These are phyloP conservation scores for Saccharomyces hybrid DNA, from an alignment of 1,139 yeast species.

Conservation along the genomic window DNA sequence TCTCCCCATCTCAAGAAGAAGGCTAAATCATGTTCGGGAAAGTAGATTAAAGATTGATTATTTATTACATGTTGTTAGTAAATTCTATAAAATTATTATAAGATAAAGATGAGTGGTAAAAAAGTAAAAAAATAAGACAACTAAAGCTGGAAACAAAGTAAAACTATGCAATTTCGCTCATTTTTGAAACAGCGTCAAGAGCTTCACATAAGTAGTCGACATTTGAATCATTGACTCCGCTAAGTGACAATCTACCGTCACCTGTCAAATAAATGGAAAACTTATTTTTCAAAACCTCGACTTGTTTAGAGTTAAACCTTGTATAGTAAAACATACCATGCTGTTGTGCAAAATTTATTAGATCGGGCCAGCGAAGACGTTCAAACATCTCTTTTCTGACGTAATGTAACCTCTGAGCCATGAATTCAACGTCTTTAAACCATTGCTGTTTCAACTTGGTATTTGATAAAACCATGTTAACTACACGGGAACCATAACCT, in stretches of 20 bases:
- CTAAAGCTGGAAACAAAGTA: background rate
- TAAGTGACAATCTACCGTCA: conserved; percentile 88
- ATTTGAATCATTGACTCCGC: conserved; percentile 76
- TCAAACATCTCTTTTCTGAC: conserved; percentile 53
- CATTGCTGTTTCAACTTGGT: conserved; percentile 61
- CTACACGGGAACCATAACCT: conserved; percentile 86
- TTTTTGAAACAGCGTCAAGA: conserved; percentile 12
- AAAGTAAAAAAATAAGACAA: background rate
- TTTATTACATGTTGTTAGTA: background rate
- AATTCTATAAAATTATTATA: background rate
- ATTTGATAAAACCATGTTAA: conserved; percentile 62
- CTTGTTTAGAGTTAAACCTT: conserved; percentile 67
- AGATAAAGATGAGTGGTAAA: background rate
- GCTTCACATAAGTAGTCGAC: conserved; percentile 49
- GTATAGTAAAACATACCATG: conserved; percentile 97
- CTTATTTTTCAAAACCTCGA: conserved; percentile 57
- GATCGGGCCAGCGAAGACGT: conserved; percentile 75
- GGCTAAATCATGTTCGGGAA: no score
- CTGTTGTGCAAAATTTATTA: conserved; percentile 50
- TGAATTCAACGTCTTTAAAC: conserved; percentile 67
- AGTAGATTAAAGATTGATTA: background rate
- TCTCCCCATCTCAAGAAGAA: background rate
- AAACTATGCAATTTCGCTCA: background rate
- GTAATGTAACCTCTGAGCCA: conserved; percentile 68
- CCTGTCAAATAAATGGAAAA: conserved; percentile 76